Evolutionary conservation across 768 basidiomycete species (phyloP).

Genomic region (Suillus discolor): DNA sequence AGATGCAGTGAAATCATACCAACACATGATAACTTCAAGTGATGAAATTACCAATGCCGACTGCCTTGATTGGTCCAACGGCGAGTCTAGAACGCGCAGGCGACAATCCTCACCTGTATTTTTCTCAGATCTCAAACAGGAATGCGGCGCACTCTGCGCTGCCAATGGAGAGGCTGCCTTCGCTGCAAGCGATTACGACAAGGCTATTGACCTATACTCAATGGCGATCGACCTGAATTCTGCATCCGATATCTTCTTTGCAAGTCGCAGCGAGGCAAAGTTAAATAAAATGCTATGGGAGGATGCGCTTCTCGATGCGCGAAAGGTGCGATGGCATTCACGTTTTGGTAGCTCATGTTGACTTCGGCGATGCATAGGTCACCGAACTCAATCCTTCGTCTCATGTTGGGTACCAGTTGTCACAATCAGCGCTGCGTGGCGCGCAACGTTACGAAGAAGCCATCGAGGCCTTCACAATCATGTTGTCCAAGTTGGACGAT

Average conservation of each 20-base stretch:
- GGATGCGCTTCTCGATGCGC: neutral
- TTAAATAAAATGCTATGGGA: neutral
- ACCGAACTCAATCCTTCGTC: neutral
- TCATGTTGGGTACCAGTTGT: neutral
- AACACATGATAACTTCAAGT: neutral
- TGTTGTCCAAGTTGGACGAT: neutral
- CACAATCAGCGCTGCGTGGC: neutral
- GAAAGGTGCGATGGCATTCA: neutral
- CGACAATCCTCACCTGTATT: neutral
- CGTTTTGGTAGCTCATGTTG: neutral
- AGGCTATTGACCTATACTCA: neutral
- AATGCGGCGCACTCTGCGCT: neutral
- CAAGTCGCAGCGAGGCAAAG: neutral
- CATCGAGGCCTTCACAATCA: neutral
- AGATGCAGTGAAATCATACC: neutral
- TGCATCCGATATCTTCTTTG: neutral
- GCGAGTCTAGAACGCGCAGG: neutral
- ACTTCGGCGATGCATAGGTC: neutral
- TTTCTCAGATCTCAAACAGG: fast-evolving
- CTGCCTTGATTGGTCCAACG: neutral
- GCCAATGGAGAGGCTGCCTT: neutral
- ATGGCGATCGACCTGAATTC: neutral
- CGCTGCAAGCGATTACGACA: neutral
- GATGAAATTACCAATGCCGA: neutral
- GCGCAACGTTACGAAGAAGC: neutral